phyloP scores from a whole-genome alignment of 139 green algal genomes.

The Chlorella sp. region DNA sequence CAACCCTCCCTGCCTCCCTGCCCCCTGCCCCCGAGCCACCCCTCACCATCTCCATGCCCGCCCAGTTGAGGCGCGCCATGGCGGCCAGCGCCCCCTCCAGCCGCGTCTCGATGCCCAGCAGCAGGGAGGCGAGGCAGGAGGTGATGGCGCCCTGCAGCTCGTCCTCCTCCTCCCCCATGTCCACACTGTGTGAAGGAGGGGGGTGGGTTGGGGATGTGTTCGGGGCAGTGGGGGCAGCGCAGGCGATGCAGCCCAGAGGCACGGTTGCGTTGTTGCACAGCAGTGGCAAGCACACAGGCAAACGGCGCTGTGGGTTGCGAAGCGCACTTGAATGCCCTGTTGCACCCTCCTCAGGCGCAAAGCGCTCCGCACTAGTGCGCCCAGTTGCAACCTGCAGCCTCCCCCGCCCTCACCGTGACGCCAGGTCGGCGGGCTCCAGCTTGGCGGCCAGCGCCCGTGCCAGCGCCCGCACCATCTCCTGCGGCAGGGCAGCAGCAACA shows the following conservation, averaged over 20 bases:
- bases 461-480: conserved; percentile 66
- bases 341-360: no score
- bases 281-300: not conserved
- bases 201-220: not conserved
- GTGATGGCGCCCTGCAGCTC: conserved; percentile 80
- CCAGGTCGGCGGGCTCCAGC: conserved; percentile 61
- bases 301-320: not conserved
- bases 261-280: not conserved
- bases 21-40: not conserved
- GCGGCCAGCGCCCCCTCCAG: conserved; percentile 79
- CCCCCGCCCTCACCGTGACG: not conserved
- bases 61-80: conserved; percentile 65
- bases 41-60: conserved; percentile 63
- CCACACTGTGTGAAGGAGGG: conserved; percentile 47
- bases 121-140: conserved; percentile 80
- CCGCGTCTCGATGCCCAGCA: conserved; percentile 89
- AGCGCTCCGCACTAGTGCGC: not conserved
- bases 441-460: conserved; percentile 62
- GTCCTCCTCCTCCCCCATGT: conserved; percentile 82
- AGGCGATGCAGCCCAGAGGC: not conserved
- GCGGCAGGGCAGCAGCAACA: no score
- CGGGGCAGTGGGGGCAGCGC: not conserved
- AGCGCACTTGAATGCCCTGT: not conserved
- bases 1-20: not conserved
- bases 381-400: not conserved